Conservation (phyloP, 2,329 filamentous ascomycete species). For the Phialemonium atrogriseum region DNA sequence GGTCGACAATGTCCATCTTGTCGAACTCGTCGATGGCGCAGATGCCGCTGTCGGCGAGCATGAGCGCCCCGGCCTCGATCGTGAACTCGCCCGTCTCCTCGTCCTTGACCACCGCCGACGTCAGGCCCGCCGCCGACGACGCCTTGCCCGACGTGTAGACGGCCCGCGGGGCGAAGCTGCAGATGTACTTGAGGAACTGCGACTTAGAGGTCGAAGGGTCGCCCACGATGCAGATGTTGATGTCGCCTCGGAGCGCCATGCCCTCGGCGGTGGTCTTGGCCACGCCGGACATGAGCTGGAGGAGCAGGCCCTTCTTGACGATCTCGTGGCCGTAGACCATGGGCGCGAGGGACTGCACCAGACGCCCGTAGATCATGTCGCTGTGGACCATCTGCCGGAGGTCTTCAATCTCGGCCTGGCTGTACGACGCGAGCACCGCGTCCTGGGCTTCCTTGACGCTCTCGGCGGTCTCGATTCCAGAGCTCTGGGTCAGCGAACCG, state of each 20-base stretch:
- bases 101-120: slow-evolving; percentile 93
- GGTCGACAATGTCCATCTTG: slow-evolving; percentile 97
- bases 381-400: slow-evolving; percentile 89
- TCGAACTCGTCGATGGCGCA: slow-evolving; percentile 99
- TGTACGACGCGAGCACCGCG: slow-evolving; percentile 79
- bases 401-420: slow-evolving; percentile 80
- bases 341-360: slow-evolving; percentile 89
- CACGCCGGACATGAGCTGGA: slow-evolving; percentile 95
- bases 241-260: slow-evolving; percentile 91
- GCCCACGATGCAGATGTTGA: slow-evolving; percentile 97
- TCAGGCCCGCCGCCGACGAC: slow-evolving; percentile 93
- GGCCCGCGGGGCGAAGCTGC: slow-evolving; percentile 89
- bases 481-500: slow-evolving; percentile 68
- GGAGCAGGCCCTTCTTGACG: slow-evolving; percentile 90
- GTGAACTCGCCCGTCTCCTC: slow-evolving; percentile 98
- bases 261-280: slow-evolving; percentile 86
- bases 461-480: slow-evolving; percentile 57
- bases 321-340: slow-evolving; percentile 97
- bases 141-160: slow-evolving; percentile 98
- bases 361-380: slow-evolving; percentile 85
- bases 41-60: slow-evolving; percentile 93
- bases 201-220: slow-evolving; percentile 97
- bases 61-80: slow-evolving; percentile 94
- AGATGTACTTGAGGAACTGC: slow-evolving; percentile 96
- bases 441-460: slow-evolving; percentile 81